Conservation (phyloP, 192 early-diverging fungal genomes). For the Coemansia erecta region DNA sequence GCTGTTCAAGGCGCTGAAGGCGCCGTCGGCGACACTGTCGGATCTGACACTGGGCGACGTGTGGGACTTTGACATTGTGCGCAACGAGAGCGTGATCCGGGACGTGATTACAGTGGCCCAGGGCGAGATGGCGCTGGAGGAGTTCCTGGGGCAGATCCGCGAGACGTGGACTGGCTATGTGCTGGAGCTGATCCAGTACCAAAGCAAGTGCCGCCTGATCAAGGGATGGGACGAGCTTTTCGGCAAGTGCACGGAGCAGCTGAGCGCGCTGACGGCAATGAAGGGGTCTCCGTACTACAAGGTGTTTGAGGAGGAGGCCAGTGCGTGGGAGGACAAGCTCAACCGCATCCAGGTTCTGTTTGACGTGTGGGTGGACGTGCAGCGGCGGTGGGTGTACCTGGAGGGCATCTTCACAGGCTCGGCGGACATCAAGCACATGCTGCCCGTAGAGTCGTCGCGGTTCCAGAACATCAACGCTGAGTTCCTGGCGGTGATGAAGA, state of each 20-base stretch:
- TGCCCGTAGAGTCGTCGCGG: constrained; percentile 93
- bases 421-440: constrained; percentile 94
- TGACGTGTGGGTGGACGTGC: constrained; percentile 99
- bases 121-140: constrained; percentile 99
- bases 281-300: constrained; percentile 96
- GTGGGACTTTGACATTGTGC: constrained; percentile 90
- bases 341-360: constrained; percentile 94
- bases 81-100: constrained; percentile 80
- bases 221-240: constrained; percentile 99
- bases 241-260: constrained; percentile 91
- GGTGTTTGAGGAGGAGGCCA: constrained; percentile 97
- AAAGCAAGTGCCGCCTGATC: constrained; percentile 96
- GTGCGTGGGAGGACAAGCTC: constrained; percentile 93
- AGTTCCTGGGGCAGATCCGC: constrained; percentile 88
- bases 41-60: constrained; percentile 94
- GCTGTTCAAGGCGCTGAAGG: constrained; percentile 78
- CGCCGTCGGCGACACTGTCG: constrained; percentile 66
- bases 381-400: constrained; percentile 99
- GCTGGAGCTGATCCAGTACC: constrained; percentile 94
- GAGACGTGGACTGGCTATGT: constrained; percentile 92
- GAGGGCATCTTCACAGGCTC: constrained; percentile 98
- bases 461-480: constrained; percentile 98
- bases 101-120: constrained; percentile 92
- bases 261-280: constrained; percentile 95
- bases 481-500: constrained; percentile 98